A percentile compares a stretch with the other conserved stretches of the same genome.
Conservation (phyloP, 352 stramenopile genomes). For the Pythium dissotocum region DNA sequence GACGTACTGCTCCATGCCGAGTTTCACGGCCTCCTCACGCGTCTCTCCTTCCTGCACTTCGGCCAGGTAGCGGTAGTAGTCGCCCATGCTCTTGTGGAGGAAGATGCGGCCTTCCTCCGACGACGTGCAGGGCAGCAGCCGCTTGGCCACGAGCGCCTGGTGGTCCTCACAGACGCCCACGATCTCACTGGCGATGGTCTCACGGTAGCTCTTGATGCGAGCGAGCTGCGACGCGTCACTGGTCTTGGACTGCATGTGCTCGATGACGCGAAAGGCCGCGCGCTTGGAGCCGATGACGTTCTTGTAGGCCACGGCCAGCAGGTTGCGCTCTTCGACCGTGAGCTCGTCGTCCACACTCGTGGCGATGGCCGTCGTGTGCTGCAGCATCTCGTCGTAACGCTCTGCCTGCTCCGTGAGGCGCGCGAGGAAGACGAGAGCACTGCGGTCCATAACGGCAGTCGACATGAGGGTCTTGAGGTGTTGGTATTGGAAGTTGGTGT, state of each 20-base stretch:
- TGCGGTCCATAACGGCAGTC: conserved; percentile 25
- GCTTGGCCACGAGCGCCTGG: conserved; percentile 90
- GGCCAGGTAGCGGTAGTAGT: conserved; percentile 27
- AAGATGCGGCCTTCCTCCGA: conserved; percentile 95
- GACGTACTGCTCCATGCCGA: conserved; percentile 13
- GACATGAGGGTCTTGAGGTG: conserved; percentile 1
- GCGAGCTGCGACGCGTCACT: conserved; percentile 27
- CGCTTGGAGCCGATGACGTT: conserved; percentile 32
- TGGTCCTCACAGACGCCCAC: conserved; percentile 72
- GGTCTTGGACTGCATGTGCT: conserved; percentile 36
- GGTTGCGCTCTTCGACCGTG: conserved; percentile 40
- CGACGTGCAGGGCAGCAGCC: conserved; percentile 89
- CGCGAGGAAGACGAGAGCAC: conserved; percentile 38
- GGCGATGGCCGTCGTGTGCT: conserved; percentile 30
- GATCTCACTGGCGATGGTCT: conserved; percentile 33
- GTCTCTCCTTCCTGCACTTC: conserved; percentile 19
- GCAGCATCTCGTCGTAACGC: conserved; percentile 35
- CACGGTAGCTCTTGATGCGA: conserved; percentile 25
- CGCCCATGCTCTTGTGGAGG: conserved; percentile 95
- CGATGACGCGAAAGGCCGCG: conserved; percentile 33
- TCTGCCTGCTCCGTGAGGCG: conserved; percentile 39
- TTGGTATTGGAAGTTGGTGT: not conserved
- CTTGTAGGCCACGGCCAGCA: conserved; percentile 37
- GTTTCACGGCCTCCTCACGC: conserved; percentile 7
- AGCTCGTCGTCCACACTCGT: conserved; percentile 25